Percentiles rank a stretch among this genome's conserved stretches.
These are phyloP conservation scores for Penicillium cosmopolitanum DNA, from an alignment of 495 filamentous ascomycete species.

Conservation along the genomic window DNA sequence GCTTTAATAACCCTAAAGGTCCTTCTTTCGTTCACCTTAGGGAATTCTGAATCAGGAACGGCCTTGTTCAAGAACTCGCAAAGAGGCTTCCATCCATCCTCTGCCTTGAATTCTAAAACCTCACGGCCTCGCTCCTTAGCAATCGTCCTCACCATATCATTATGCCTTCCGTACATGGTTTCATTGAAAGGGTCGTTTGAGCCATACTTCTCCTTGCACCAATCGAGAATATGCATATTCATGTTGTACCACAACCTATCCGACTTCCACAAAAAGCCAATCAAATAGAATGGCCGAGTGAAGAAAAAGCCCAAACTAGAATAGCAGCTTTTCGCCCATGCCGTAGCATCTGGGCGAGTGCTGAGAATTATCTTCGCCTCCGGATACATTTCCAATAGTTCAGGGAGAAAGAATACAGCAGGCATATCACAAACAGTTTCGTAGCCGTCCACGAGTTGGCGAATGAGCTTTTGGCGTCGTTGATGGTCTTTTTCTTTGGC, in stretches of 20 bases:
- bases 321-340: conserved; percentile 16
- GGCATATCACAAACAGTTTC: conserved; percentile 21
- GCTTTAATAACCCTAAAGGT: conserved; percentile 13
- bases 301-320: conserved; percentile 20
- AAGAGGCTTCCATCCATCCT: conserved; percentile 22
- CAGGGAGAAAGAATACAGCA: conserved; percentile 16
- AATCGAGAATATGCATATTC: conserved; percentile 20
- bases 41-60: conserved; percentile 7
- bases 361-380: conserved; percentile 11
- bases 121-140: conserved; percentile 5
- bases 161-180: conserved; percentile 10
- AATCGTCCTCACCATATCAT: conserved; percentile 15
- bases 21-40: conserved; percentile 14
- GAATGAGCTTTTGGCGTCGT: conserved; percentile 11
- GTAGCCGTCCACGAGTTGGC: conserved; percentile 13
- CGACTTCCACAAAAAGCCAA: conserved; percentile 15
- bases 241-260: conserved; percentile 17
- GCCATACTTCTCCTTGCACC: conserved; percentile 9
- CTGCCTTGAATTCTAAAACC: conserved; percentile 19
- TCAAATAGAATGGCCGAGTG: conserved; percentile 2
- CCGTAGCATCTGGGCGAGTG: conserved; percentile 4
- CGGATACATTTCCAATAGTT: conserved; percentile 19
- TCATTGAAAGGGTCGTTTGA: conserved; percentile 7
- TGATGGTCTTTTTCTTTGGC: neutral
- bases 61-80: conserved; percentile 15